Percentiles rank a stretch among this genome's conserved stretches.
phyloP scores from a whole-genome alignment of 805 yeast species.

The Teunomyces aglyptinius region DNA sequence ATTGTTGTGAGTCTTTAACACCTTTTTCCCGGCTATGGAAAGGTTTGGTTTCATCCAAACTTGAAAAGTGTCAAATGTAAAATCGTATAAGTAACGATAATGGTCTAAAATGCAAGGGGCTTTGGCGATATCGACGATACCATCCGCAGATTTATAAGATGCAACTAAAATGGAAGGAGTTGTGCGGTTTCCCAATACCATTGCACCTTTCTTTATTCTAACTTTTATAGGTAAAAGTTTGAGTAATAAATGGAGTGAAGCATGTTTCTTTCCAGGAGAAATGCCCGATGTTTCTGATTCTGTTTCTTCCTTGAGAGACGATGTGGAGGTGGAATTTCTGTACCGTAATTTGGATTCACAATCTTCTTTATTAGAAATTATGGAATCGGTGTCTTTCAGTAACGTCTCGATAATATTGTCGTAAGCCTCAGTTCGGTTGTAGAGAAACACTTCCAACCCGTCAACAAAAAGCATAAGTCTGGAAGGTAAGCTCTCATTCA shows the following conservation, averaged over 20 bases:
- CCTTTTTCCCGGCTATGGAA: conserved; percentile 42
- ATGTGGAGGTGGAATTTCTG: conserved; percentile 11
- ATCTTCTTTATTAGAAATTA: conserved; percentile 14
- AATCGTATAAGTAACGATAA: conserved; percentile 46
- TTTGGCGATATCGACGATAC: conserved; percentile 54
- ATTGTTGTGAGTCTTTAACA: background rate
- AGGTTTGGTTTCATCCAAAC: conserved; percentile 69
- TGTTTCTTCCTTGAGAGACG: conserved; percentile 1
- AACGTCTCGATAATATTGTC: conserved; percentile 54
- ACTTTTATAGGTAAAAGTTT: conserved; percentile 61
- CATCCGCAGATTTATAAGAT: conserved; percentile 55
- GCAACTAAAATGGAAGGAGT: conserved; percentile 72
- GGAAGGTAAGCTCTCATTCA: conserved; percentile 51
- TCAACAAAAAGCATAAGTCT: conserved; percentile 58
- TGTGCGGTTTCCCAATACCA: conserved; percentile 74
- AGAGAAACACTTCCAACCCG: conserved; percentile 81
- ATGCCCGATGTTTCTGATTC: background rate
- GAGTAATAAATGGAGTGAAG: conserved; percentile 18
- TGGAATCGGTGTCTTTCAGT: conserved; percentile 13
- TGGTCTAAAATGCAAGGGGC: conserved; percentile 52
- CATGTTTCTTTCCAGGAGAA: background rate
- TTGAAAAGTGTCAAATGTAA: conserved; percentile 52
- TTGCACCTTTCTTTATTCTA: conserved; percentile 60
- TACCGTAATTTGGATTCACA: conserved; percentile 9
- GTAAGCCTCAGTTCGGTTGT: conserved; percentile 77